Conservation (phyloP, 257 asterid genomes). For the Solanum chilense region DNA sequence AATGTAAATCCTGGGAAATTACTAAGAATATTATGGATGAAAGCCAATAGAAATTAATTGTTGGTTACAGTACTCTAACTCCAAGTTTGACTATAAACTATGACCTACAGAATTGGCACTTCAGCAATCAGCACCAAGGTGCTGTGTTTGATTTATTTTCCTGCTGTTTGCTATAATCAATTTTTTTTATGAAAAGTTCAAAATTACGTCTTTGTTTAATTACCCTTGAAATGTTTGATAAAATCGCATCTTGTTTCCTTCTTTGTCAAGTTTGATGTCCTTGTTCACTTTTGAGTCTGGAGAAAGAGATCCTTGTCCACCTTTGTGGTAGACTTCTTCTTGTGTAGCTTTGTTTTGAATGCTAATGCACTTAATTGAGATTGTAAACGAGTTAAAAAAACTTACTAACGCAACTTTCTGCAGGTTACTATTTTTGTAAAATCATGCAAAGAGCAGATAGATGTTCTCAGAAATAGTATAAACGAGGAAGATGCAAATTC, state of each 20-base stretch:
- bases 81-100: neutral
- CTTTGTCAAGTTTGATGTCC: neutral
- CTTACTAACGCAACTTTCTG: neutral
- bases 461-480: slow-evolving; percentile 63
- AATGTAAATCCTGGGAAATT: neutral
- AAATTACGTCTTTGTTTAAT: neutral
- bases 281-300: neutral
- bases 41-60: neutral
- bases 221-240: neutral
- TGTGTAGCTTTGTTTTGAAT: neutral
- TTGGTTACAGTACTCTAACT: neutral
- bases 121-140: neutral
- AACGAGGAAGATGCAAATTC: slow-evolving; percentile 62
- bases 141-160: neutral
- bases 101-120: neutral
- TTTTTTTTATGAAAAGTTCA: neutral
- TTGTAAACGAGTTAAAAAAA: neutral
- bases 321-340: neutral
- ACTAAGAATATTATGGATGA: neutral
- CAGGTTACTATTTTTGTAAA: slow-evolving; percentile 84
- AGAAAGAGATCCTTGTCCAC: neutral
- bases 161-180: neutral
- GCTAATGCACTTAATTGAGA: neutral
- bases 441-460: slow-evolving; percentile 91
- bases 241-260: neutral